phyloP scores from a whole-genome alignment of 2,329 filamentous ascomycete genomes.

The Penicillium sp. region DNA sequence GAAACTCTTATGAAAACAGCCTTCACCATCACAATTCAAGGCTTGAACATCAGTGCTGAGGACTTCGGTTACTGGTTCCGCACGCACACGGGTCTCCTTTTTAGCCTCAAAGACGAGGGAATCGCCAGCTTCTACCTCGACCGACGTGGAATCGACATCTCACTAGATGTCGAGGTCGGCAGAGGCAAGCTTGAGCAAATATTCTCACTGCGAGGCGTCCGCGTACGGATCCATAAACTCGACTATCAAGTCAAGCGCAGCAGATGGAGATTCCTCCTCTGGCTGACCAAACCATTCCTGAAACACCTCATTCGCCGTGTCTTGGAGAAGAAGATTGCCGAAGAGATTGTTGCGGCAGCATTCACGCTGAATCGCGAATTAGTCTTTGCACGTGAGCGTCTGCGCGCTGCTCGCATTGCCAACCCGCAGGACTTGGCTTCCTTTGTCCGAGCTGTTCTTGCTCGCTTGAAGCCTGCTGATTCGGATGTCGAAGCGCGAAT shows the following conservation, averaged over 20 bases:
- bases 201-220: conserved; percentile 72
- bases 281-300: conserved; percentile 81
- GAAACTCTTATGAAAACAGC: conserved; percentile 68
- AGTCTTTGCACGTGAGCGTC: conserved; percentile 79
- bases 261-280: conserved; percentile 75
- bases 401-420: conserved; percentile 82
- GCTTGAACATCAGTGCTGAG: conserved; percentile 79
- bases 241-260: conserved; percentile 71
- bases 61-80: conserved; percentile 90
- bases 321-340: conserved; percentile 75
- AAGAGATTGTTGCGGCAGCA: conserved; percentile 69
- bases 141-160: conserved; percentile 82
- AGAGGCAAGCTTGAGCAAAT: conserved; percentile 79
- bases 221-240: conserved; percentile 83
- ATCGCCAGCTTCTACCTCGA: conserved; percentile 85
- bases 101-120: conserved; percentile 77
- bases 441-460: conserved; percentile 79
- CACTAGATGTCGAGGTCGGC: conserved; percentile 80
- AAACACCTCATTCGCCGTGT: conserved; percentile 77
- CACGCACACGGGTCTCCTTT: conserved; percentile 71
- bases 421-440: conserved; percentile 77
- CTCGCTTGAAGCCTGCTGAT: conserved; percentile 72
- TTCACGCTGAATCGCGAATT: conserved; percentile 80
- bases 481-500: conserved; percentile 75
- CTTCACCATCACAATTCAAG: conserved; percentile 76